phyloP scores from a whole-genome alignment of 2,329 filamentous ascomycete genomes.

The Botrytis cinerea region DNA sequence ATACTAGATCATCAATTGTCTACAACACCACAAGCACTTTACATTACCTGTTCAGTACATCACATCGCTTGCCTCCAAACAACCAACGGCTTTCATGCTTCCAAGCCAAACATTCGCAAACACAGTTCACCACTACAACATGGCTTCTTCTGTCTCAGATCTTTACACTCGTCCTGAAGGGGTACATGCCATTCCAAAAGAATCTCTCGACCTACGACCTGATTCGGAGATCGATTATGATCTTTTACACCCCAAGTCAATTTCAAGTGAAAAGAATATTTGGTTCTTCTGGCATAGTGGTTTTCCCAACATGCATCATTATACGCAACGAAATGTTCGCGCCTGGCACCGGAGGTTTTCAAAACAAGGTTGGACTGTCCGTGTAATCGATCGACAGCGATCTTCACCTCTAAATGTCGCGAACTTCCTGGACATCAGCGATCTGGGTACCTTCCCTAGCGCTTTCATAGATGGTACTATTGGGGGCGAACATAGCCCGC shows the following conservation, averaged over 20 bases:
- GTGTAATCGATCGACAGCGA: constrained; percentile 50
- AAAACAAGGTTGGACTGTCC: constrained; percentile 54
- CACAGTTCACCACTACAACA: constrained; percentile 11
- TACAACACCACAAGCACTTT: neutral
- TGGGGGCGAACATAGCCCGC: constrained; percentile 51
- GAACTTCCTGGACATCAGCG: constrained; percentile 51
- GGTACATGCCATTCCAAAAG: constrained; percentile 45
- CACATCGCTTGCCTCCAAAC: too few species aligned
- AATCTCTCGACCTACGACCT: constrained; percentile 49
- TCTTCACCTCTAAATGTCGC: constrained; percentile 51
- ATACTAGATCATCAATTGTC: neutral
- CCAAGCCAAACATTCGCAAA: neutral
- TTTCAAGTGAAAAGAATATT: constrained; percentile 52
- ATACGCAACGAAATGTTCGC: constrained; percentile 54
- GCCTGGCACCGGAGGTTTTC: constrained; percentile 56
- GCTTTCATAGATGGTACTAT: constrained; percentile 54
- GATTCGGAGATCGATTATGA: constrained; percentile 50
- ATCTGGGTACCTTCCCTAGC: constrained; percentile 49
- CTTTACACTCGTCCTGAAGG: constrained; percentile 45
- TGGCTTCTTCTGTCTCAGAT: constrained; percentile 30
- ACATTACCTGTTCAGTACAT: neutral
- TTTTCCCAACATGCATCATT: constrained; percentile 51
- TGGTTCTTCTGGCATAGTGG: constrained; percentile 62
- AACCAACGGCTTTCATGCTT: neutral
- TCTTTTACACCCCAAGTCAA: constrained; percentile 45